Conservation (phyloP, 2,329 filamentous ascomycete genomes). For the Aspergillus novoparasiticus region DNA sequence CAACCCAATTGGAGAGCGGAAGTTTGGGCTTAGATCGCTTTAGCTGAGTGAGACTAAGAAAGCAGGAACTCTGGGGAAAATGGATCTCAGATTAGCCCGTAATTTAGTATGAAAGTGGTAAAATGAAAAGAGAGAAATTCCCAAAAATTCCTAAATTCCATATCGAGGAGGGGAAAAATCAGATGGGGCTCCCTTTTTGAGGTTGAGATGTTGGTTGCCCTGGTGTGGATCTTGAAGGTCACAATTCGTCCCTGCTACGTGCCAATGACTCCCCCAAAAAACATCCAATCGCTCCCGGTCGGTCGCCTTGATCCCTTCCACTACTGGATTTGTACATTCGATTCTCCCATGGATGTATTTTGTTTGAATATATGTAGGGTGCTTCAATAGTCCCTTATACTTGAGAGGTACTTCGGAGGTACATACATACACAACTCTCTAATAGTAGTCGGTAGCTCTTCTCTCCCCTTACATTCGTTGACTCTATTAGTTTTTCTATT, state of each 20-base stretch:
- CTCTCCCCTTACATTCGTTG: neutral
- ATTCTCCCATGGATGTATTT: neutral
- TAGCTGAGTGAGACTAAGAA: neutral
- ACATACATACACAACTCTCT: neutral
- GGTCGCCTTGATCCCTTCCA: neutral
- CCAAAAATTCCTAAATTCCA: neutral
- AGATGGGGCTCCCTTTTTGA: neutral
- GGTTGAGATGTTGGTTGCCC: neutral
- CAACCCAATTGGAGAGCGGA: constrained; percentile 19
- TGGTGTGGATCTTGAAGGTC: neutral
- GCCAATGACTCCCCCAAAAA: neutral
- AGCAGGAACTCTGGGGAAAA: constrained; percentile 1
- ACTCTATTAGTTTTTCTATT: neutral
- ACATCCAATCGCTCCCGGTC: neutral
- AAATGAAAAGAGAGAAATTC: neutral
- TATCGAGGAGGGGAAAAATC: neutral
- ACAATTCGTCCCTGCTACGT: neutral
- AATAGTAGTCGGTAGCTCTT: neutral
- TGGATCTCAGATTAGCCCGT: constrained; percentile 2
- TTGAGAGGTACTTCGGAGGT: neutral
- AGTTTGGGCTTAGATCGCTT: constrained; percentile 8
- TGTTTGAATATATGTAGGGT: neutral
- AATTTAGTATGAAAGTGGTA: neutral
- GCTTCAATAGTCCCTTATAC: neutral
- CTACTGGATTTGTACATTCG: neutral